phyloP scores from a whole-genome alignment of 768 basidiomycete genomes.

The Amanita rimosa region DNA sequence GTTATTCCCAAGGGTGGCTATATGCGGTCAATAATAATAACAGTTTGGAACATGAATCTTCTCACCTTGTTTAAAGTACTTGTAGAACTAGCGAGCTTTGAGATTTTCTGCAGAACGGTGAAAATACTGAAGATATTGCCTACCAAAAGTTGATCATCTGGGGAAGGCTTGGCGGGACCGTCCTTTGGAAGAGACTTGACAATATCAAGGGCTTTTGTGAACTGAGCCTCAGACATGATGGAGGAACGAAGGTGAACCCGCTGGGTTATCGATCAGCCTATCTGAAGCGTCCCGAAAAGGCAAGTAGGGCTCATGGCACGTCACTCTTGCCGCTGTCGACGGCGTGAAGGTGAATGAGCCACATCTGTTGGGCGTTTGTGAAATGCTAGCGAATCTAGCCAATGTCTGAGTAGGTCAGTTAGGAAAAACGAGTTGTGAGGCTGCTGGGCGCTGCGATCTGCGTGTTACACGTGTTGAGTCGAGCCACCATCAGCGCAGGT shows the following conservation, averaged over 20 bases:
- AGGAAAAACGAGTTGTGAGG: neutral
- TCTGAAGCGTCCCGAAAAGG: constrained; percentile 9
- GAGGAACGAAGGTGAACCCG: constrained; percentile 9
- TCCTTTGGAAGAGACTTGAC: constrained; percentile 62
- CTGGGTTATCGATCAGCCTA: constrained; percentile 5
- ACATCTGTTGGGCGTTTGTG: constrained; percentile 3
- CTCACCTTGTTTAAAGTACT: constrained; percentile 84
- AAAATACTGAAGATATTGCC: constrained; percentile 18
- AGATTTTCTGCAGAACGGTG: neutral
- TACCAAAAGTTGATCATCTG: constrained; percentile 73
- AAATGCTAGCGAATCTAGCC: neutral
- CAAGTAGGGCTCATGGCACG: neutral
- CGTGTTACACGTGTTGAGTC: neutral
- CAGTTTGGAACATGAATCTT: neutral
- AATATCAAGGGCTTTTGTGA: constrained; percentile 65
- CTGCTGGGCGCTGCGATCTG: neutral
- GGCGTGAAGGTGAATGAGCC: neutral
- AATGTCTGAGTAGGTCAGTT: neutral
- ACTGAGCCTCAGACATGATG: constrained; percentile 61
- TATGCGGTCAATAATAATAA: constrained; percentile 5
- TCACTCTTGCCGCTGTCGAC: constrained; percentile 1
- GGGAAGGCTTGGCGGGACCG: constrained; percentile 64
- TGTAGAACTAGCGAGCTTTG: constrained; percentile 64
- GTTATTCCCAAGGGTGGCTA: constrained; percentile 68
- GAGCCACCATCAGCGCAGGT: neutral